Base-by-base conservation (phyloP, 208 protist genomes). In the Borovskyia barvae region DNA sequence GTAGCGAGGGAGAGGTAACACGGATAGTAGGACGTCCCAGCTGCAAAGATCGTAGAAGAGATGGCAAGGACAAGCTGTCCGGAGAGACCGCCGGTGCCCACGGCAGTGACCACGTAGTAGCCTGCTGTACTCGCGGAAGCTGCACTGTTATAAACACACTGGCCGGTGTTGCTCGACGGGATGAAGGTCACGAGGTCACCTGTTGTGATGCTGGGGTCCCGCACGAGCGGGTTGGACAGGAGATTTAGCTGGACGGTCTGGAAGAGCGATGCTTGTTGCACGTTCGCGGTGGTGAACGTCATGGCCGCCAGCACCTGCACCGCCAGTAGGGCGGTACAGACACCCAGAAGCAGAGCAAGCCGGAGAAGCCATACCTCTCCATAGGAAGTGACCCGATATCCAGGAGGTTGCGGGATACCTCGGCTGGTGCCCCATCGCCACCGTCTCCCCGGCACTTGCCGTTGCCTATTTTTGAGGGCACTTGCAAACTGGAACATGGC, bases 181-280 rank as follows among this genome's bases (percentile, higher is more conserved):
- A 90, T 55, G 54, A 94, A 87, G 57, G 85, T 90, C 47, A 96
- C 54, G 5, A 56, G 40, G 66, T 93, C 86, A 8, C 75, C 75
- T 0, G 51, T 73, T 32, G 54, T 58, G 58, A 96, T 87, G 19
- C 39, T 55, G 14, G 80, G 79, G 26, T 92, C 86, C 1, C 57
- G 62, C 12, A 55, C 42, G 25, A 85, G 52, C n/a, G 71, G 59
- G 62, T 86, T 91, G 22, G 84, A 87, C 30, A 53, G 48, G 41
- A 96, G 72, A 19, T 42, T 65, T 3, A 96, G 2, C 39, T 80
- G 66, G 8, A 87, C 63, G 0, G 80, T 82, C 57, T 93, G 87
- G 61, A 92, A 92, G n/a, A 96, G 43, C 4, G 87, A 92, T 2
- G 89, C 66, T 40, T 92, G 63, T 33, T 63, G 53, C n/a, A 85